A percentile compares a stretch with the other conserved stretches of the same genome.
Evolutionary conservation across 2,329 filamentous ascomycete species (phyloP).

Genomic region (Neofusicoccum umdonicola): DNA sequence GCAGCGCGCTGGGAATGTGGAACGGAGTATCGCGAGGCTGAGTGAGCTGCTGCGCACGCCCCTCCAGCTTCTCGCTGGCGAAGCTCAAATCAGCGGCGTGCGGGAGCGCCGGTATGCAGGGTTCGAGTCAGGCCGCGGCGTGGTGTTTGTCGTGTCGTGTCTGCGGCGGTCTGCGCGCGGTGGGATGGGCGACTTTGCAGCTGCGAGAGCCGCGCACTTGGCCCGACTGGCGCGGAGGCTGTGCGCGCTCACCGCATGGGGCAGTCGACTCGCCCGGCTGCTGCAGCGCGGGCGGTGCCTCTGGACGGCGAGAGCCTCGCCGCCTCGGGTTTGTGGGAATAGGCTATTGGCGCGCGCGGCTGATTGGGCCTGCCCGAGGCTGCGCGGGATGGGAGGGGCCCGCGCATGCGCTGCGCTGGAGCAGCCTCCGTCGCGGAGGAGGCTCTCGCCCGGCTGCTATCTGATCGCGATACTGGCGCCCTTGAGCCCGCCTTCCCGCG

Average conservation of each 20-base stretch:
- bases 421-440: slow-evolving; percentile 9
- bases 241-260: slow-evolving; percentile 11
- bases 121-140: slow-evolving; percentile 4
- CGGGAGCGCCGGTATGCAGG: slow-evolving; percentile 15
- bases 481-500: not conserved
- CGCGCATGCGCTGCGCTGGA: not conserved
- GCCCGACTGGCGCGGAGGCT: slow-evolving; percentile 2
- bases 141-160: slow-evolving; percentile 9
- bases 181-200: not conserved
- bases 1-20: not conserved
- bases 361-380: slow-evolving; percentile 1
- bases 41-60: slow-evolving; percentile 3
- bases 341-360: slow-evolving; percentile 8
- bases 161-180: not conserved
- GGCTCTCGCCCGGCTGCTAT: not conserved
- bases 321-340: slow-evolving; percentile 11
- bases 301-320: slow-evolving; percentile 1
- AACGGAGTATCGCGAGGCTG: not conserved
- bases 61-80: not conserved
- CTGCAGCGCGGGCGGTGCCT: not conserved
- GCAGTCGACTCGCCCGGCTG: not conserved
- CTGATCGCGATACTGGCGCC: not conserved
- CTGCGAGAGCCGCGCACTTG: slow-evolving; percentile 2
- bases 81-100: slow-evolving; percentile 9
- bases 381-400: not conserved